These are phyloP conservation scores for Calonectria hongkongensis DNA, from an alignment of 2,329 filamentous ascomycete species.

Conservation along the genomic window DNA sequence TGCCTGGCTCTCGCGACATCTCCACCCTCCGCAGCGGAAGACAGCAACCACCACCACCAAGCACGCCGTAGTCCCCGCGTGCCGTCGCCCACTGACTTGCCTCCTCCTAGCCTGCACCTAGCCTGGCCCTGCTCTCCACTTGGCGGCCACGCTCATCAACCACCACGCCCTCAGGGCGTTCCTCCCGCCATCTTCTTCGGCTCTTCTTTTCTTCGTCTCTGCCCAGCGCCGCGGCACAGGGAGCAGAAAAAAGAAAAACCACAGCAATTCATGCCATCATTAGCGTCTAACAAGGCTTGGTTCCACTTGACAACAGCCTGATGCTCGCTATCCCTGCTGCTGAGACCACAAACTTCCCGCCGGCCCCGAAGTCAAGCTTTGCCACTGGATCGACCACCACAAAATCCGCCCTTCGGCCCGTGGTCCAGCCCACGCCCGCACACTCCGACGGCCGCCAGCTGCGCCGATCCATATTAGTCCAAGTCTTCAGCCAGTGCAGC, in stretches of 20 bases:
- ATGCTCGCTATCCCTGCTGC: constrained; percentile 7
- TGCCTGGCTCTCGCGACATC: constrained; percentile 24
- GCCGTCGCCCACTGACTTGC: constrained; percentile 17
- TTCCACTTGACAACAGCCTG: constrained; percentile 6
- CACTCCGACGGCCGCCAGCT: constrained; percentile 31
- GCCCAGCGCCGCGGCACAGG: constrained; percentile 4
- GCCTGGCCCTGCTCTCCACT: constrained; percentile 3
- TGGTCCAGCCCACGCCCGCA: constrained; percentile 30
- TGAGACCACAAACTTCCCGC: constrained; percentile 47
- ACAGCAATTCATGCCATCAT: constrained; percentile 19
- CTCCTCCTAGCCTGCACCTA: constrained; percentile 4
- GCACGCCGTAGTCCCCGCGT: constrained; percentile 18
- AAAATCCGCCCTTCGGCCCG: constrained; percentile 27
- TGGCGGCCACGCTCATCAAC: constrained; percentile 16
- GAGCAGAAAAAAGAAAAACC: constrained; percentile 5
- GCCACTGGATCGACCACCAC: constrained; percentile 40
- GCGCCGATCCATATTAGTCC: constrained; percentile 20
- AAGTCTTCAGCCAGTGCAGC: constrained; percentile 4
- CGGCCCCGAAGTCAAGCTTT: constrained; percentile 44
- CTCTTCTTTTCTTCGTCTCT: constrained; percentile 1
- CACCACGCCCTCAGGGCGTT: constrained; percentile 5
- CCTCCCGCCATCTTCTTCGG: constrained; percentile 23
- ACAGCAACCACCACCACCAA: not conserved
- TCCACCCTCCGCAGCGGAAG: constrained; percentile 27
- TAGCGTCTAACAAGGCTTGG: constrained; percentile 31